Evolutionary conservation across 495 filamentous ascomycete species (phyloP).

Genomic region (Xylaria castorea): DNA sequence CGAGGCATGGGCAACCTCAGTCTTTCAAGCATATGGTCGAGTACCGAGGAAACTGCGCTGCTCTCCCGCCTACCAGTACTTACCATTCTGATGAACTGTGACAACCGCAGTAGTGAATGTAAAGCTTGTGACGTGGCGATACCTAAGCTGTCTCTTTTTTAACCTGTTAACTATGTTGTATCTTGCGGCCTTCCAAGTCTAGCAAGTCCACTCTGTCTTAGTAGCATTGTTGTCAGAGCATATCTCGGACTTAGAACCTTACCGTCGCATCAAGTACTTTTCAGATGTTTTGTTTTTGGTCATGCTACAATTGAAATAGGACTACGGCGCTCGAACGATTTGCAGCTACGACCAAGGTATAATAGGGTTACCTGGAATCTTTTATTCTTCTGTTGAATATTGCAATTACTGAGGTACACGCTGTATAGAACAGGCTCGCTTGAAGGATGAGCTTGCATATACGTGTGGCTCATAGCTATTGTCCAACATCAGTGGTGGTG

Average conservation of each 20-base stretch:
- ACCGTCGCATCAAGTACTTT: neutral
- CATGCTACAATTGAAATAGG: too few species aligned
- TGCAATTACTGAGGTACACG: neutral
- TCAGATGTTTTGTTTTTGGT: too few species aligned
- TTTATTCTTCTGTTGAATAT: neutral
- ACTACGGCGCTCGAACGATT: neutral
- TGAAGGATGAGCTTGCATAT: neutral
- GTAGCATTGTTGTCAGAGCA: too few species aligned
- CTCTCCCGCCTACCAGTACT: neutral
- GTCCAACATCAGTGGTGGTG: neutral
- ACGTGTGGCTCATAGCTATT: neutral
- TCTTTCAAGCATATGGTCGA: neutral
- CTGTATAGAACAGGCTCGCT: neutral
- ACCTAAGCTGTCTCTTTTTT: neutral
- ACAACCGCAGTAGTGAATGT: too few species aligned
- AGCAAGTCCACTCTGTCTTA: neutral
- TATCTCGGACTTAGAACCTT: too few species aligned
- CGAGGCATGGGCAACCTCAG: neutral
- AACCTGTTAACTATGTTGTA: neutral
- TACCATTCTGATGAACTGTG: neutral
- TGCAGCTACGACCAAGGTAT: neutral
- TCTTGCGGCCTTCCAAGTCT: neutral
- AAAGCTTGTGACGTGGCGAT: neutral
- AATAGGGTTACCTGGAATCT: neutral
- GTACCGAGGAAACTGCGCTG: neutral